These are phyloP conservation scores for Colletotrichum godetiae DNA, from an alignment of 2,329 filamentous ascomycete genomes.

Conservation along the genomic window DNA sequence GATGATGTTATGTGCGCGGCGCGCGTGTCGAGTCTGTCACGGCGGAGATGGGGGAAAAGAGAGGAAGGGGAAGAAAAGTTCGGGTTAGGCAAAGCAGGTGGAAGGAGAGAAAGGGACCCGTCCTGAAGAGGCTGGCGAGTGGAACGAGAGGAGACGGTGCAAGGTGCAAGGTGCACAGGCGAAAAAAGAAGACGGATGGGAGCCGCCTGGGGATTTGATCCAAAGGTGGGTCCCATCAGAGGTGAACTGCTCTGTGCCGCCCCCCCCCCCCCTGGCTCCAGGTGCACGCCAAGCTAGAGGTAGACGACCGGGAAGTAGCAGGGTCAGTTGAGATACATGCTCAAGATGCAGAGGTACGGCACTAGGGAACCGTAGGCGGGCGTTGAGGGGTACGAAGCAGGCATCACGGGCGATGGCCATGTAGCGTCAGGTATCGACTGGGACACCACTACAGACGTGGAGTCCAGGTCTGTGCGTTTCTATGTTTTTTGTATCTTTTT, in stretches of 20 bases:
- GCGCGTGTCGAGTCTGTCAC: conserved; percentile 33
- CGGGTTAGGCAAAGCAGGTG: conserved; percentile 24
- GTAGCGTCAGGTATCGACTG: conserved; percentile 16
- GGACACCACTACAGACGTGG: conserved; percentile 5
- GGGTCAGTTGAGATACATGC: conserved; percentile 6
- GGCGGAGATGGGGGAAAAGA: conserved; percentile 22
- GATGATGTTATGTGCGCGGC: conserved; percentile 27
- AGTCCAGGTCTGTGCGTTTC: conserved; percentile 25
- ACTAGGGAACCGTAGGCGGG: not conserved
- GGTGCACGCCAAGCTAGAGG: conserved; percentile 19
- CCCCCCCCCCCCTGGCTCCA: conserved; percentile 18
- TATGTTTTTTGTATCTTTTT: not conserved
- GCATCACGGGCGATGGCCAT: not conserved
- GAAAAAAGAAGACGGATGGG: conserved; percentile 26
- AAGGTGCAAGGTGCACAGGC: conserved; percentile 20
- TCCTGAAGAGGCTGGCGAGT: conserved; percentile 34
- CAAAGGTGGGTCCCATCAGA: conserved; percentile 5
- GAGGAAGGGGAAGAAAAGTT: conserved; percentile 28
- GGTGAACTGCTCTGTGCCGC: conserved; percentile 30
- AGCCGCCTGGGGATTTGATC: conserved; percentile 28
- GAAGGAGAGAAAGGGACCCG: conserved; percentile 25
- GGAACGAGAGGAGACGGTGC: conserved; percentile 33
- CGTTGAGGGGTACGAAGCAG: not conserved
- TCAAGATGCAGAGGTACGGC: not conserved
- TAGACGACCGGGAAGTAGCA: conserved; percentile 19